Evolutionary conservation across 1,284 basidiomycete species (phyloP), one percentile per base, ranked within the genome.

Genomic region (Ganoderma sp.): DNA sequence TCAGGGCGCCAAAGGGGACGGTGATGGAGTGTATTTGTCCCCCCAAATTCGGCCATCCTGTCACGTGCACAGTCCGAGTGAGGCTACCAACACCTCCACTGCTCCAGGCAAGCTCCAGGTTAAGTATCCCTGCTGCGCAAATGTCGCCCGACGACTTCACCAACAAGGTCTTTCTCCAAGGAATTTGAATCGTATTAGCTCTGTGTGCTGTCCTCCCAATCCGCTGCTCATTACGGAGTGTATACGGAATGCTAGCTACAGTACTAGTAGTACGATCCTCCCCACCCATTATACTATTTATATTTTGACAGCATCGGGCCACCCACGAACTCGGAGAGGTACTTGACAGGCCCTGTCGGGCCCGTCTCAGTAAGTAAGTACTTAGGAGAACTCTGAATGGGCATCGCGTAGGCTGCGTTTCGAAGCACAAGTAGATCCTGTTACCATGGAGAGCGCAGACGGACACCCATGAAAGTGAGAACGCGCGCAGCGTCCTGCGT

Each of bases 11-110:
- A 41, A 65, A 65, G 43, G 52, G 65, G 57, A 61, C 56, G 64
- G 69, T 66, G 72, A 70, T 71, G 67, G 63, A 61, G 64, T 68
- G 66, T 69, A 70, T 70, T 73, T 70, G 72, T 71, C 58, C 72
- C 70, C 72, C 69, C 58, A 25, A 65, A 69, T 64, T 66, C 65
- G 54, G 67, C 57, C 25, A 12, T 48, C 22, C 12, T 3, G 22
- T 68, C 71, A 72, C 69, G 71, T 70, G 71, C 34, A 28, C 7
- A 0, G 19, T 22, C 15, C 42, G 32, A 32, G 32, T 32, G 32
- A 32, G 32, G 32, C 32, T 32, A 32, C 32, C n/a, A 48, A 22
- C n/a, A 22, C n/a, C 45, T 22, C 45, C 45, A 9, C 22, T 52
- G 22, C 12, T 52, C 48, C 48, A 52, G 48, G n/a, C 17, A 19